Evolutionary conservation across 305 asterid species (phyloP), one percentile per base, ranked within the genome.

Genomic region (Fraxinus greggii): DNA sequence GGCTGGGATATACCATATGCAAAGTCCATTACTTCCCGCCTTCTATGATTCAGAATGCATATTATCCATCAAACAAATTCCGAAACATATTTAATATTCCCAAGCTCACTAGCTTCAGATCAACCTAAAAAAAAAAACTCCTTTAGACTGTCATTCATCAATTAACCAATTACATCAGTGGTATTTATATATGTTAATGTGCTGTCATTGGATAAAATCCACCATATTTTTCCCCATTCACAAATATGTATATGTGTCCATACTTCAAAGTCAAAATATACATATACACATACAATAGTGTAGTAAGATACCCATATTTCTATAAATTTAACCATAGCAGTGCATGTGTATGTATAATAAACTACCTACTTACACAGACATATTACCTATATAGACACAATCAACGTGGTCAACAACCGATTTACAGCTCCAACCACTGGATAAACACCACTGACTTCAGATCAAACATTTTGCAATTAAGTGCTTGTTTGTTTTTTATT

Each of bases 11-110:
- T 78, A 86, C 88, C 72, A 83, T 90, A 86, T 36, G 88, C 63
- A 65, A 83, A 81, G 69, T 91, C 93, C 95, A 91, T 91, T 45
- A 72, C 88, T 86, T 84, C 90, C 48, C 29, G 15, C 7, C 61
- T 36, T 61, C 82, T 78, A 59, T 32, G 23, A 23, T 9, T 61
- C 76, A 78, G 31, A 51, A 29, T 35, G 28, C 61, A 78, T 12
- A 26, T 51, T 77, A 78, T 32, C 73, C 73, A 78, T 31, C 76
- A 70, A 70, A 70, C 21, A 28, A 1, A 67, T 67, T 70, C 76
- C 38, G 19, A 70, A 4, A 70, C 23, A 31, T 65, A 28, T 70
- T 12, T 31, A 70, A 70, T 15, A 59, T 32, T 31, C 63, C 31
- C 63, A 75, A 75, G 61, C 12, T 35, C 63, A 42, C 61, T 42